Percentiles rank a stretch among this genome's conserved stretches.
Conservation (phyloP, 352 stramenopile genomes). For the Thraustotheca clavata region DNA sequence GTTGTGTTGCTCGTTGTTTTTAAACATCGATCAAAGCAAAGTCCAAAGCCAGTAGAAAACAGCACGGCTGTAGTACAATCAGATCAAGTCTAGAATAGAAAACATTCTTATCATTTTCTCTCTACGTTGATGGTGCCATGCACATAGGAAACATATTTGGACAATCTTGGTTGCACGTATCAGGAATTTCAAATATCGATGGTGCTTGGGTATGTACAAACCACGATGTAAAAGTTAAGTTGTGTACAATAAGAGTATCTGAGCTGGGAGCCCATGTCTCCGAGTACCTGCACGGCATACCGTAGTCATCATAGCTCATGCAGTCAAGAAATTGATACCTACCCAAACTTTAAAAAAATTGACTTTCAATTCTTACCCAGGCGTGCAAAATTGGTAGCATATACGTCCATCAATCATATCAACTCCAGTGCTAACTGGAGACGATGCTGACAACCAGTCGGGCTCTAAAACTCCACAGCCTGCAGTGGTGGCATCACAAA, state of each 20-base stretch:
- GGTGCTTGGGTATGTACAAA: background rate
- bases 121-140: background rate
- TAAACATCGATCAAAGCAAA: background rate
- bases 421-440: background rate
- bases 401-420: background rate
- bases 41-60: background rate
- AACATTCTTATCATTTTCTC: too few species aligned
- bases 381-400: slow-evolving; percentile 15
- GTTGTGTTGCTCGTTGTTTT: background rate
- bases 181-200: background rate
- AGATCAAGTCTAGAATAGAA: too few species aligned
- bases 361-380: background rate
- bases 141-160: background rate
- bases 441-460: background rate
- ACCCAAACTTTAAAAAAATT: background rate
- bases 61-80: too few species aligned
- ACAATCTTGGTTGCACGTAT: background rate
- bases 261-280: background rate
- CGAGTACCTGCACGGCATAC: slow-evolving; percentile 5
- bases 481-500: background rate
- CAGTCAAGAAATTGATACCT: slow-evolving; percentile 6
- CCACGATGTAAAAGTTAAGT: slow-evolving; percentile 12
- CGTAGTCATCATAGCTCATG: slow-evolving; percentile 13
- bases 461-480: background rate
- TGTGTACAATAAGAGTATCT: background rate